Conservation (phyloP, 805 yeast genomes). For the Cyberlindnera mrakii region DNA sequence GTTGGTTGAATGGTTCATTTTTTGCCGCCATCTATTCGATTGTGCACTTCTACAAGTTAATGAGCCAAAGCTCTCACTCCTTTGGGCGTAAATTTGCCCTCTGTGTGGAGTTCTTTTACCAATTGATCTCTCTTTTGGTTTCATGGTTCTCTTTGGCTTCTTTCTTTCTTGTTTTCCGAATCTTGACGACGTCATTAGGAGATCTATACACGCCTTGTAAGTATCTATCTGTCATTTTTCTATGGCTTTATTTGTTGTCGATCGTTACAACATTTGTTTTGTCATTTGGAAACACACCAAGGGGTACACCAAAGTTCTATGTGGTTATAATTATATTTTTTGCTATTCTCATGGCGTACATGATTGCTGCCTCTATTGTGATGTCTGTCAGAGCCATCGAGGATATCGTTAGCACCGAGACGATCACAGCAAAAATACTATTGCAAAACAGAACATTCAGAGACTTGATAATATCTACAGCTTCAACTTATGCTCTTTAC, state of each 20-base stretch:
- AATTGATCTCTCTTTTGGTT: conserved; percentile 63
- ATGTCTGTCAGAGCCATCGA: conserved; percentile 71
- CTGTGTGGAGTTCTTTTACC: conserved; percentile 76
- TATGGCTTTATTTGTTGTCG: conserved; percentile 82
- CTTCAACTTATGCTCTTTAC: conserved; percentile 79
- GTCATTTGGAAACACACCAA: conserved; percentile 91
- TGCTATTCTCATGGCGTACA: conserved; percentile 83
- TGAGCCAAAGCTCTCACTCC: conserved; percentile 69
- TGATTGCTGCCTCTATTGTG: conserved; percentile 81
- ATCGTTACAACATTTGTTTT: conserved; percentile 81
- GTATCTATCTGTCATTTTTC: conserved; percentile 67
- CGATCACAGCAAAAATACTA: conserved; percentile 36
- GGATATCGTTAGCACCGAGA: conserved; percentile 30
- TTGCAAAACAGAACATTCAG: conserved; percentile 70
- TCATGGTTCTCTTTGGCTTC: conserved; percentile 93
- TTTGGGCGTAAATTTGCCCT: conserved; percentile 59
- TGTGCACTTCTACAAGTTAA: conserved; percentile 67
- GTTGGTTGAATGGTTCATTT: conserved; percentile 96
- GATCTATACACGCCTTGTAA: conserved; percentile 68
- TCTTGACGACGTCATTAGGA: conserved; percentile 74
- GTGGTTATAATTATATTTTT: conserved; percentile 69
- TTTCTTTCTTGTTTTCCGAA: conserved; percentile 84
- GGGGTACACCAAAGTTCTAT: conserved; percentile 80
- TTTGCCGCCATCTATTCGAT: conserved; percentile 90
- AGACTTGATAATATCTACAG: conserved; percentile 80